Conservation (phyloP, 495 filamentous ascomycete species). For the Durotheca rogersii region DNA sequence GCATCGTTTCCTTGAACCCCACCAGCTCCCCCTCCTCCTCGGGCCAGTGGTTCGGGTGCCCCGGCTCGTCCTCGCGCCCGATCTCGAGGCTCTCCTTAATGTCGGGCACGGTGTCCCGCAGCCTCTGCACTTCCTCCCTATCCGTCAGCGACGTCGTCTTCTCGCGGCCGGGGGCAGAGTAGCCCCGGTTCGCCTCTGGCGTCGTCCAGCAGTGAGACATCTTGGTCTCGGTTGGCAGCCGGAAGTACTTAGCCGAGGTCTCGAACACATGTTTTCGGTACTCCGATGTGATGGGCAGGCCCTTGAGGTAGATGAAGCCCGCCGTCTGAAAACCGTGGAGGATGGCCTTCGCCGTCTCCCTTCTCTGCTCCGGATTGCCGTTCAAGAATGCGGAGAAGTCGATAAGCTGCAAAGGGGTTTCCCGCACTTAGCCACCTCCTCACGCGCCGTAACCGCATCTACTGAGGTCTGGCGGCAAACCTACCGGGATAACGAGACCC, state of each 20-base stretch:
- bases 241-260: conserved; percentile 76
- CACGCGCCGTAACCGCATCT: background rate
- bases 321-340: conserved; percentile 78
- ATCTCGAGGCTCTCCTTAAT: conserved; percentile 86
- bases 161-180: conserved; percentile 72
- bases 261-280: conserved; percentile 64
- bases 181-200: conserved; percentile 75
- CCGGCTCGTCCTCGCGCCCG: conserved; percentile 68
- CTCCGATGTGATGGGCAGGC: conserved; percentile 66
- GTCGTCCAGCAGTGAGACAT: conserved; percentile 68
- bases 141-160: conserved; percentile 66
- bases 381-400: conserved; percentile 77
- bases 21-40: conserved; percentile 59
- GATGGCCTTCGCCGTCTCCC: conserved; percentile 66
- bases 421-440: conserved; percentile 13
- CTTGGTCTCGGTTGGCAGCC: conserved; percentile 67
- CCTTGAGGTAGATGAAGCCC: conserved; percentile 88
- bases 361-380: conserved; percentile 61
- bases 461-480: conserved; percentile 19
- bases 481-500: conserved; percentile 69
- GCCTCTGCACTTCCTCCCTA: conserved; percentile 56
- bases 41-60: conserved; percentile 80
- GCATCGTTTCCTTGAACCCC: conserved; percentile 72
- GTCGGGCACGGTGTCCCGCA: conserved; percentile 65
- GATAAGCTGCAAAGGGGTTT: conserved; percentile 62